Percentiles rank a stretch among this genome's conserved stretches.
phyloP scores from a whole-genome alignment of 768 basidiomycete species.

The Suillus sp. region DNA sequence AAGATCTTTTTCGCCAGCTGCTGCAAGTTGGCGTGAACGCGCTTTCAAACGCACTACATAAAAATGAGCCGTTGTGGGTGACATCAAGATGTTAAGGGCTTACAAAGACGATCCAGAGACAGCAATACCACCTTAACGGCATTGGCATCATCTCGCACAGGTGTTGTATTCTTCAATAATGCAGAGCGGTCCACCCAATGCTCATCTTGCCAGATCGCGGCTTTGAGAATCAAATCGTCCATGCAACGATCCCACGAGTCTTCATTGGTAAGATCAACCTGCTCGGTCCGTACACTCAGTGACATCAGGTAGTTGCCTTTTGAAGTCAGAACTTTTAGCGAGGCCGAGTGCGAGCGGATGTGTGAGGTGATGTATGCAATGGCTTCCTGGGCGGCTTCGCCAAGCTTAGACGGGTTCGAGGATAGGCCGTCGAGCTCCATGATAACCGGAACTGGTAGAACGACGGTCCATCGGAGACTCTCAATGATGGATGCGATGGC shows the following conservation, averaged over 20 bases:
- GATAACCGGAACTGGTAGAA: conserved; percentile 92
- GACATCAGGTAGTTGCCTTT: conserved; percentile 91
- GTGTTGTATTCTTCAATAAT: conserved; percentile 51
- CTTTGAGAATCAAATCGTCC: conserved; percentile 94
- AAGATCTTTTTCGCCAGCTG: conserved; percentile 85
- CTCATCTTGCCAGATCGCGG: conserved; percentile 90
- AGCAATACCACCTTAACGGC: conserved; percentile 86
- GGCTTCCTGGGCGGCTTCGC: conserved; percentile 71
- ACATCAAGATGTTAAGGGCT: conserved; percentile 35
- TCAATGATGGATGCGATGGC: conserved; percentile 78
- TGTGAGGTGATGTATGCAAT: conserved; percentile 75
- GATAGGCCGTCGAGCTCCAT: conserved; percentile 96
- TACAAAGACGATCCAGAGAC: conserved; percentile 90
- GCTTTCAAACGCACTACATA: conserved; percentile 84
- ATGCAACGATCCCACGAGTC: conserved; percentile 68
- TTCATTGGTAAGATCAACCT: conserved; percentile 66
- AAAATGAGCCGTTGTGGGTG: conserved; percentile 20
- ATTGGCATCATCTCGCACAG: conserved; percentile 39
- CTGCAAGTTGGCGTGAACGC: conserved; percentile 80
- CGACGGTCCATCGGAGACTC: conserved; percentile 79
- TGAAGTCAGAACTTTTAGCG: conserved; percentile 93
- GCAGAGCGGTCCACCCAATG: conserved; percentile 88
- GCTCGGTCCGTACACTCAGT: conserved; percentile 81
- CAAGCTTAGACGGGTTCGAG: conserved; percentile 63
- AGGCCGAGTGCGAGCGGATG: conserved; percentile 69